Percentiles rank a stretch among this genome's conserved stretches.
phyloP scores from a whole-genome alignment of 2,329 filamentous ascomycete genomes.

The Trichoderma simmonsii region DNA sequence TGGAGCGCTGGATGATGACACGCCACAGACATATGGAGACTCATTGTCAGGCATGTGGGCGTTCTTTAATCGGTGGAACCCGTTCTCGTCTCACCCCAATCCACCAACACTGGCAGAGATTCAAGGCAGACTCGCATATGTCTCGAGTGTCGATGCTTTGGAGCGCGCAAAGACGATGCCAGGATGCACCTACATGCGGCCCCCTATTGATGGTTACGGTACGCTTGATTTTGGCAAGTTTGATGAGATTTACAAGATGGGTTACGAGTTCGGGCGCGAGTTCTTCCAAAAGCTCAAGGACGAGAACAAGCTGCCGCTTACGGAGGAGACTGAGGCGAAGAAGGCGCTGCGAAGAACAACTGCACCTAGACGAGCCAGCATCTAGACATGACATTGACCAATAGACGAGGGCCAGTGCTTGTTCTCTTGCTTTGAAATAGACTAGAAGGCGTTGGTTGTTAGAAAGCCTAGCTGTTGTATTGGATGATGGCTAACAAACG shows the following conservation, averaged over 20 bases:
- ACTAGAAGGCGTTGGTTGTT: neutral
- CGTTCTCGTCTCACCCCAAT: conserved; percentile 83
- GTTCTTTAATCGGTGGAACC: conserved; percentile 93
- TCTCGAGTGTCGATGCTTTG: conserved; percentile 88
- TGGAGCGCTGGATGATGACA: conserved; percentile 85
- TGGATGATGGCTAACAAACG: neutral
- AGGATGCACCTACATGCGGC: conserved; percentile 94
- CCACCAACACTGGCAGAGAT: conserved; percentile 95
- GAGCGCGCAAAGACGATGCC: conserved; percentile 88
- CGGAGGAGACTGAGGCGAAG: conserved; percentile 73
- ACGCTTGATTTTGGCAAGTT: conserved; percentile 97
- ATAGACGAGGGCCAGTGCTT: neutral
- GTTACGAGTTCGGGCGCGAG: conserved; percentile 79
- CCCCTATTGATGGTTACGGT: conserved; percentile 88
- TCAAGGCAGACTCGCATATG: conserved; percentile 90
- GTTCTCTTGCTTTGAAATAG: neutral
- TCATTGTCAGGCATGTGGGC: conserved; percentile 95
- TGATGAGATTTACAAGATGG: conserved; percentile 90
- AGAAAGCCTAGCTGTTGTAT: neutral
- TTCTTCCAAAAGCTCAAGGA: conserved; percentile 75
- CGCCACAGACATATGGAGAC: conserved; percentile 89
- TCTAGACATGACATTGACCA: conserved; percentile 41
- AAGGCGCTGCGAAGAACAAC: conserved; percentile 73
- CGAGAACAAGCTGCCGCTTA: conserved; percentile 68
- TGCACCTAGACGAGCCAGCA: conserved; percentile 75